Conservation (phyloP, 1,139 yeast genomes). For the Candida sanyaensis region DNA sequence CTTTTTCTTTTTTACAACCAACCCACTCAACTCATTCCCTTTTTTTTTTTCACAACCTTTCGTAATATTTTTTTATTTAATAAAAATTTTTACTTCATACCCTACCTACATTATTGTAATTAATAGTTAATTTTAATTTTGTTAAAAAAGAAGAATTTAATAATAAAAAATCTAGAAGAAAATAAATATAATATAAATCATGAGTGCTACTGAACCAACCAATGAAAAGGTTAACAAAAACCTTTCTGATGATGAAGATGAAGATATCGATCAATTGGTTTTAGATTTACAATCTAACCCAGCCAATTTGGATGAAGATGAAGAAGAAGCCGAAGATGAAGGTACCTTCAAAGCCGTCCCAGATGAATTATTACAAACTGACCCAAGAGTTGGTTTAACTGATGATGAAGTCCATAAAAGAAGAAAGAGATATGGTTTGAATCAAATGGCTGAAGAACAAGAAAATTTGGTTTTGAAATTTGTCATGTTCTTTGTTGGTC, state of each 20-base stretch:
- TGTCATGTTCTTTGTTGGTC: conserved; percentile 93
- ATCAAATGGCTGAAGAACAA: conserved; percentile 93
- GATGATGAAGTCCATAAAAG: conserved; percentile 81
- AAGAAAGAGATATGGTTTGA: conserved; percentile 91
- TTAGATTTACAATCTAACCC: conserved; percentile 85
- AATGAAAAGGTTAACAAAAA: conserved; percentile 48
- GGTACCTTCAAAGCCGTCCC: conserved; percentile 74
- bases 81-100: background rate
- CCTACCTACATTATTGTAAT: background rate
- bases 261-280: conserved; percentile 87
- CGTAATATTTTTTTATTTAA: background rate
- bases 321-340: conserved; percentile 55
- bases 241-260: conserved; percentile 70
- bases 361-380: conserved; percentile 86
- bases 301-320: conserved; percentile 43
- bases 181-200: conserved; percentile 13
- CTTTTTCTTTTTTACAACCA: conserved; percentile 3
- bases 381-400: conserved; percentile 77
- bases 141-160: no score
- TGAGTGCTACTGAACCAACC: conserved; percentile 55
- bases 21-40: background rate
- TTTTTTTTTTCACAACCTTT: background rate
- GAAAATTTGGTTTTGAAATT: conserved; percentile 85
- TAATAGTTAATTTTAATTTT: background rate
- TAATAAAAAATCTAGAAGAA: background rate